Percentiles rank a stretch among this genome's conserved stretches.
Evolutionary conservation across 441 rosid genomes (phyloP).

Genomic region (Brassica balearica): DNA sequence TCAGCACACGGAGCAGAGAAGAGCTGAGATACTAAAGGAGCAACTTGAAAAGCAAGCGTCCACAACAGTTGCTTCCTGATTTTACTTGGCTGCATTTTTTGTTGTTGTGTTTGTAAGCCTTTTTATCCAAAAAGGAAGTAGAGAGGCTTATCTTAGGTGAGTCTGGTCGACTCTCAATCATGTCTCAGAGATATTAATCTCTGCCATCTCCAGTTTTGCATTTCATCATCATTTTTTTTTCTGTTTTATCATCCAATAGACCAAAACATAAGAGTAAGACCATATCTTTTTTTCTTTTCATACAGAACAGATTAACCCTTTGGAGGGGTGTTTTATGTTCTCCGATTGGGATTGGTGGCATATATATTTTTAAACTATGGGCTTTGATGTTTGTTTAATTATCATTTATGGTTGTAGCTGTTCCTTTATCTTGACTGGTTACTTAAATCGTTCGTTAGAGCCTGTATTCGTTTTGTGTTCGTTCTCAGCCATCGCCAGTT

Average conservation of each 20-base stretch:
- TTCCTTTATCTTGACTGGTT: constrained; percentile 1
- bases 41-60: constrained; percentile 56
- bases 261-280: constrained; percentile 19
- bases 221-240: constrained; percentile 5
- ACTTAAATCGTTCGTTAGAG: neutral
- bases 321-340: constrained; percentile 25
- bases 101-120: neutral
- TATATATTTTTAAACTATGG: constrained; percentile 6
- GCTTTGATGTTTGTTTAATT: constrained; percentile 14
- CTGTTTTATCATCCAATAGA: constrained; percentile 18
- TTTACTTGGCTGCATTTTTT: constrained; percentile 35
- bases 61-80: constrained; percentile 52
- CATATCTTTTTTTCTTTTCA: constrained; percentile 23
- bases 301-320: constrained; percentile 31
- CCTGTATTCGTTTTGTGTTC: neutral
- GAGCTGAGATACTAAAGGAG: constrained; percentile 85
- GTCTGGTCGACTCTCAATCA: constrained; percentile 43
- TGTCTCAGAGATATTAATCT: constrained; percentile 37
- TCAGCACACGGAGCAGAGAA: constrained; percentile 94
- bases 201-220: constrained; percentile 46
- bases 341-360: constrained; percentile 38
- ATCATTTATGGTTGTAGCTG: neutral
- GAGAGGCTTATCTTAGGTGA: constrained; percentile 27
- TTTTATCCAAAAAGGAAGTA: constrained; percentile 2
- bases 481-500: neutral